Base-by-base conservation (phyloP, 2,329 filamentous ascomycete species). In the Phaeosphaeriaceae sp. region DNA sequence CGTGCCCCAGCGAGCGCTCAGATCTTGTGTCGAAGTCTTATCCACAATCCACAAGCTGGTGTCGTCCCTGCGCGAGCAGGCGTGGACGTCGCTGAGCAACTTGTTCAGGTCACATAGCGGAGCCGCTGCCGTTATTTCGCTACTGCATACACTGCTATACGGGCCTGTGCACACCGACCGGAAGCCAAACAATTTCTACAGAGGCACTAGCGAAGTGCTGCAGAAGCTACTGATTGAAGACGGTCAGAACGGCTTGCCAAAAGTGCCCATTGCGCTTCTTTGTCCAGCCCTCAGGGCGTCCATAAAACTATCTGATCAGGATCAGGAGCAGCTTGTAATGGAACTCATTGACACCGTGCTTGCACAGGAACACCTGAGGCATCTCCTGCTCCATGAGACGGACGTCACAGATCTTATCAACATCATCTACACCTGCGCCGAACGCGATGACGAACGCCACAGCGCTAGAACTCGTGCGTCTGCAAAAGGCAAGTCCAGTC, bases 71-170 rank as follows among this genome's bases (percentile, higher is more conserved):
- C 81, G 86, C 57, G 86, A 88, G 61, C 83, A 85, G 42, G 84
- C 90, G 2, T 93, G 90, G 90, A 86, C 87, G 60, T 89, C 88
- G 0, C 80, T 93, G 31, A 83, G 85, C 69, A 89, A 91, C 62
- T 80, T 93, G 0, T 89, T 89, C 79, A 88, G 83, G 67, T 92
- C 90, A 1, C 90, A 92, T 71, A 87, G 91, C 62, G 89, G 89
- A 20, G 88, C 91, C 61, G 86, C 85, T 36, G 88, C 89, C 1
- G 83, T 92, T 47, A 83, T 86, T 54, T 84, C 89, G 22, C 77
- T 92, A 21, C 80, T 92, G 31, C 85, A 89, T 54, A 85, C 89
- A 13, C 68, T 77, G 3, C 53, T 69, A 5, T 65, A 76, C 25
- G 71, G 70, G 1, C 69, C 74, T 0, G 61, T 61, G 22, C 57